A percentile compares a stretch with the other conserved stretches of the same genome.
Conservation (phyloP, 2,329 filamentous ascomycete genomes). For the Botrytis byssoidea region DNA sequence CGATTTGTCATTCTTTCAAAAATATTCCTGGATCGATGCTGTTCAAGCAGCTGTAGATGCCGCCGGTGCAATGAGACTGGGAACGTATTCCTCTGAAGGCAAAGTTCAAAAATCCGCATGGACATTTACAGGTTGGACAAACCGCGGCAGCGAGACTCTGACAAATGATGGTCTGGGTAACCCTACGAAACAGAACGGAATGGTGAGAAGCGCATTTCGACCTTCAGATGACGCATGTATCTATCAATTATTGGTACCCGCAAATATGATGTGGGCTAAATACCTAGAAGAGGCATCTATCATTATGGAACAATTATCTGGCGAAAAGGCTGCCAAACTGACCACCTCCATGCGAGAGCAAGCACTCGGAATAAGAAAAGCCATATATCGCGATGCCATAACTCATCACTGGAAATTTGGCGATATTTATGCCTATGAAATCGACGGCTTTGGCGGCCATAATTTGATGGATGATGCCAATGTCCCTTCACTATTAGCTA, state of each 20-base stretch:
- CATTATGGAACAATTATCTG: conserved; percentile 53
- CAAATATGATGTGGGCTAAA: conserved; percentile 78
- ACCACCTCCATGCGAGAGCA: conserved; percentile 55
- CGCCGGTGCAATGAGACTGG: conserved; percentile 66
- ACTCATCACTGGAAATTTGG: conserved; percentile 61
- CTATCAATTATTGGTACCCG: conserved; percentile 81
- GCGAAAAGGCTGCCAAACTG: conserved; percentile 46
- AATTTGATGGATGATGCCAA: conserved; percentile 74
- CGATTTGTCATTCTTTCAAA: conserved; percentile 71
- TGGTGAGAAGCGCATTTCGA: conserved; percentile 84
- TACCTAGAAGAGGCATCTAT: conserved; percentile 55
- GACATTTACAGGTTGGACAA: conserved; percentile 73
- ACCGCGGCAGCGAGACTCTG: conserved; percentile 76
- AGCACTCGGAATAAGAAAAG: conserved; percentile 62
- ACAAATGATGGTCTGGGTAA: conserved; percentile 75
- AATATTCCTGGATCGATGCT: conserved; percentile 68
- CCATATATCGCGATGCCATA: conserved; percentile 69
- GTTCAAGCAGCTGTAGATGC: conserved; percentile 67
- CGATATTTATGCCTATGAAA: conserved; percentile 74
- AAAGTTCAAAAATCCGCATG: conserved; percentile 60
- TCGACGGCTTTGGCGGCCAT: conserved; percentile 59
- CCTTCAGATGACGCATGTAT: conserved; percentile 83
- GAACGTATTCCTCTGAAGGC: conserved; percentile 67
- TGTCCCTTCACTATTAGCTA: conserved; percentile 63
- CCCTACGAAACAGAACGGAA: conserved; percentile 72